Evolutionary conservation across 1,284 basidiomycete species (phyloP), one percentile per base, ranked within the genome.

Genomic region (Tilletia caries): DNA sequence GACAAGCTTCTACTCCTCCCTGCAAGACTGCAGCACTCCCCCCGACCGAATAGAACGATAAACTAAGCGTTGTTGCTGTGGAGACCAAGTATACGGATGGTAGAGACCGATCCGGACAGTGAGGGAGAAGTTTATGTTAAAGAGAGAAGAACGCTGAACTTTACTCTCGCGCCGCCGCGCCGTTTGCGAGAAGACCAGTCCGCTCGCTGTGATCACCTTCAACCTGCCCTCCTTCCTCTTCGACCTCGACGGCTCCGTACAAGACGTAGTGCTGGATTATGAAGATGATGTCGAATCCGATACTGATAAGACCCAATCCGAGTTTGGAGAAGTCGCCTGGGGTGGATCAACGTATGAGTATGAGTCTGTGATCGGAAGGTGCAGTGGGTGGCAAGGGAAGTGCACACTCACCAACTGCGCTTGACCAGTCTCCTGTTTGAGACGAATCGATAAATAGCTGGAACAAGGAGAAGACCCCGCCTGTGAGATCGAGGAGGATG

Each of bases 241-340:
- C 32, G 29, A 20, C 20, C 33, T 62, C 58, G 29, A 62, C 58
- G 10, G 64, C 67, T 13, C 44, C 60, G 27, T 84, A 85, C 27
- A 83, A 41, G 15, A 82, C 68, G 67, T 81, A 85, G 70, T 85
- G 85, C 74, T 86, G 85, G 15, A 80, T 54, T 18, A 85, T 71
- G 68, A 85, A 79, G 15, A 83, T 65, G 0, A 75, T 15, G 70
- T 85, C 84, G 76, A 85, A 86, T 2, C 52, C 70, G 65, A 85
- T 77, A 3, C 82, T 79, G 44, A 85, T 73, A 33, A 84, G 62
- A 0, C 79, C 77, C 20, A 86, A 72, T 0, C 83, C 84, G 10
- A 62, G 58, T 29, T 62, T 62, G 33, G 58, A 62, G 29, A 62
- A 62, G 81, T 83, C 71, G 23, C 52, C 37, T 41, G 44, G 48